These are phyloP conservation scores for Aegilops speltoides DNA, from an alignment of 176 grass and related monocot genomes.

Conservation along the genomic window DNA sequence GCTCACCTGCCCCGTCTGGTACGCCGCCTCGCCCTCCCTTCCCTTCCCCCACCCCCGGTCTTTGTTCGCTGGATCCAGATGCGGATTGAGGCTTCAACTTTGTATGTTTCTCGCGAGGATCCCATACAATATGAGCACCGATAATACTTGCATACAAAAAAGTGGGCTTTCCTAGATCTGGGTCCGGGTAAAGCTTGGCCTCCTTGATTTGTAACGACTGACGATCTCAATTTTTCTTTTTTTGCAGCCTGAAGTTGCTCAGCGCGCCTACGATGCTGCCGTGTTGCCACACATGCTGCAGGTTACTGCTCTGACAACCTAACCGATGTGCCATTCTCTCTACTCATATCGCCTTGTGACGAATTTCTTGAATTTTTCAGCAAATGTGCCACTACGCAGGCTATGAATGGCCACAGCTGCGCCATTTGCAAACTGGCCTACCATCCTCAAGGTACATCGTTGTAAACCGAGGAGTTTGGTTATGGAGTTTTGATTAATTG, in stretches of 20 bases:
- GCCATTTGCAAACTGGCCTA: constrained; percentile 73
- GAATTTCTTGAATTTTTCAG: constrained; percentile 42
- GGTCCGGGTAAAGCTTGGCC: not conserved
- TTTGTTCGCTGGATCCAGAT: not conserved
- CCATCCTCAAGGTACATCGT: constrained; percentile 53
- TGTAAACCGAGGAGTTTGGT: not conserved
- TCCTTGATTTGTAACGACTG: not conserved
- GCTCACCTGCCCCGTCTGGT: constrained; percentile 96
- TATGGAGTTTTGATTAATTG: not conserved
- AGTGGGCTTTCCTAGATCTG: not conserved
- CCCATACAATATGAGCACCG: not conserved
- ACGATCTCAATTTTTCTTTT: not conserved
- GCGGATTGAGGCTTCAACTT: not conserved
- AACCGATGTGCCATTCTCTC: not conserved
- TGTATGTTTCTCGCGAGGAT: not conserved
- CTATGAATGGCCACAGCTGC: constrained; percentile 57
- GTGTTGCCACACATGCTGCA: constrained; percentile 89
- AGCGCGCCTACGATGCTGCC: constrained; percentile 71
- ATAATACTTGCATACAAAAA: not conserved
- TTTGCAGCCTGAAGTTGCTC: constrained; percentile 76
- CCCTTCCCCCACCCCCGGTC: not conserved
- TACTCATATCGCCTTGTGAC: not conserved
- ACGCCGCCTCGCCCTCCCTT: not conserved
- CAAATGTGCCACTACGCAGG: constrained; percentile 46
- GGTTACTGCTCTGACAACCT: constrained; percentile 21